Percentiles rank a stretch among this genome's conserved stretches.
Conservation (phyloP, 2,329 filamentous ascomycete species). For the Zymoseptoria pseudotritici region DNA sequence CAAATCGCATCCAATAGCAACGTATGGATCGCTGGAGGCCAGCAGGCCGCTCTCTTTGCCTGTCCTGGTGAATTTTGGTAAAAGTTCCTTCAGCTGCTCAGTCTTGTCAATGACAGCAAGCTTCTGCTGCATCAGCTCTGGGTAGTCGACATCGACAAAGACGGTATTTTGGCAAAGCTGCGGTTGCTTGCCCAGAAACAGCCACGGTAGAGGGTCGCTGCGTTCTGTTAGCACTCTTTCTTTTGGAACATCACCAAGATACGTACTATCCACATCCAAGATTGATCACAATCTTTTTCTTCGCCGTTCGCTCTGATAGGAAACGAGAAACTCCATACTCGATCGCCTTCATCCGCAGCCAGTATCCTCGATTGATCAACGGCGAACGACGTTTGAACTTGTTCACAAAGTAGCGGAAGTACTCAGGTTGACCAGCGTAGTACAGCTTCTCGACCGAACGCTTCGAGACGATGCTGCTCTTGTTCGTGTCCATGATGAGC, state of each 20-base stretch:
- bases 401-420: slow-evolving; percentile 79
- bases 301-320: slow-evolving; percentile 49
- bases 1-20: slow-evolving; percentile 75
- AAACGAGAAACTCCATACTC: slow-evolving; percentile 69
- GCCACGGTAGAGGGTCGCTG: slow-evolving; percentile 82
- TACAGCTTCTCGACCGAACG: slow-evolving; percentile 87
- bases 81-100: slow-evolving; percentile 49
- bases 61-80: slow-evolving; percentile 33
- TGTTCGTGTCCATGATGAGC: slow-evolving; percentile 58
- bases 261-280: slow-evolving; percentile 80
- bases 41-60: slow-evolving; percentile 42
- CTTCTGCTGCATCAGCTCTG: slow-evolving; percentile 70
- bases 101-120: slow-evolving; percentile 58
- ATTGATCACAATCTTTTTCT: slow-evolving; percentile 69
- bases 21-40: slow-evolving; percentile 62
- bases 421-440: slow-evolving; percentile 67
- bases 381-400: slow-evolving; percentile 79
- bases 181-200: slow-evolving; percentile 63
- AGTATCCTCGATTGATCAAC: slow-evolving; percentile 83
- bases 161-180: slow-evolving; percentile 50
- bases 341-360: slow-evolving; percentile 75
- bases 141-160: slow-evolving; percentile 84
- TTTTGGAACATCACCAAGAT: neutral
- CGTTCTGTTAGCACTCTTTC: slow-evolving; percentile 7
- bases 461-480: slow-evolving; percentile 86